Evolutionary conservation across 495 filamentous ascomycete genomes (phyloP).

Genomic region (Podospora didyma): DNA sequence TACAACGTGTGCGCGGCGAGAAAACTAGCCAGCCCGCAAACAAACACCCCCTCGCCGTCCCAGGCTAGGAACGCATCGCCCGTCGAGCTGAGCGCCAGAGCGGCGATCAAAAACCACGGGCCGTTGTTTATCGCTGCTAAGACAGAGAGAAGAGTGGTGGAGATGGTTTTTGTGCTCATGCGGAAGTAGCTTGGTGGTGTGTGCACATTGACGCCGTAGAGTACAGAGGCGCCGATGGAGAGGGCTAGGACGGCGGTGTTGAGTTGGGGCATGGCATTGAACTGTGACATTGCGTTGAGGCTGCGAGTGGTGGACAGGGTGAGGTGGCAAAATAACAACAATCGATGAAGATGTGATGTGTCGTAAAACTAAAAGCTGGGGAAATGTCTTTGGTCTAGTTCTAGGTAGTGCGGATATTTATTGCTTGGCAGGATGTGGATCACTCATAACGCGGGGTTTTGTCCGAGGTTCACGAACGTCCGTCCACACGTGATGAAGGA

Average conservation of each 20-base stretch:
- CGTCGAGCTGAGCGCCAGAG: constrained; percentile 18
- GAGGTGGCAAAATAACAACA: too few species aligned
- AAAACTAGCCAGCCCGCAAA: constrained; percentile 22
- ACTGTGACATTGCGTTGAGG: too few species aligned
- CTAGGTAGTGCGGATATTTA: too few species aligned
- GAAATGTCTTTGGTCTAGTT: too few species aligned
- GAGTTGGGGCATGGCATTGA: constrained; percentile 4
- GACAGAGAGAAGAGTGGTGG: constrained; percentile 21
- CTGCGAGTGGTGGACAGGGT: too few species aligned
- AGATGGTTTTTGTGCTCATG: constrained; percentile 21
- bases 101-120: constrained; percentile 8
- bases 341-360: too few species aligned
- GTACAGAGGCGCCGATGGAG: constrained; percentile 11
- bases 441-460: too few species aligned
- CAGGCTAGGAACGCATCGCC: constrained; percentile 27
- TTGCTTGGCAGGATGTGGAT: too few species aligned
- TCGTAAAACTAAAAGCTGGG: too few species aligned
- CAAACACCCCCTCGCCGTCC: constrained; percentile 21
- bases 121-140: constrained; percentile 3
- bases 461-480: too few species aligned
- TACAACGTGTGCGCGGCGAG: constrained; percentile 23
- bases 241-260: constrained; percentile 14
- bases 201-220: constrained; percentile 18
- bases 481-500: too few species aligned
- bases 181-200: constrained; percentile 11